phyloP scores from a whole-genome alignment of 371 early-diverging fungal species.

The Gilbertella persicaria region DNA sequence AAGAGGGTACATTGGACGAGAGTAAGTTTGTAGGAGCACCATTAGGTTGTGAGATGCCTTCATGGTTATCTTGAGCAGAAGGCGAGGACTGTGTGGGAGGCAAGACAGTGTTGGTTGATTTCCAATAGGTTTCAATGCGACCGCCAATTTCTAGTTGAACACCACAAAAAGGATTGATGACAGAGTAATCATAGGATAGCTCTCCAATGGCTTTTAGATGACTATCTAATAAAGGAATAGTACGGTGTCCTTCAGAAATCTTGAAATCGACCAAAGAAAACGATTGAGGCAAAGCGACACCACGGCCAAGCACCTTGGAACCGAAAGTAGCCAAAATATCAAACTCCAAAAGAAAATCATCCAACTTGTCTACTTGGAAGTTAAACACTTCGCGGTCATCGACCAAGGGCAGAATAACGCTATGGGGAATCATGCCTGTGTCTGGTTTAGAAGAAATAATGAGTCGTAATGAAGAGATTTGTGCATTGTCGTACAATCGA shows the following conservation, averaged over 20 bases:
- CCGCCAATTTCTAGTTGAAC: conserved; percentile 90
- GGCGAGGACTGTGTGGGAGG: conserved; percentile 15
- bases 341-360: conserved; percentile 83
- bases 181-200: conserved; percentile 76
- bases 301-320: conserved; percentile 89
- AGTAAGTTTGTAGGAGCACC: neutral
- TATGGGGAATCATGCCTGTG: conserved; percentile 86
- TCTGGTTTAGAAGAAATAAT: conserved; percentile 77
- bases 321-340: conserved; percentile 95
- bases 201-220: conserved; percentile 91
- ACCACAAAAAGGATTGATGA: conserved; percentile 87
- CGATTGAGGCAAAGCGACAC: conserved; percentile 74
- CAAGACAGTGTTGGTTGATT: conserved; percentile 75
- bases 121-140: conserved; percentile 96
- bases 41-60: no score
- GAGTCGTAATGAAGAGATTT: conserved; percentile 65
- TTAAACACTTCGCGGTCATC: conserved; percentile 78
- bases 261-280: conserved; percentile 52
- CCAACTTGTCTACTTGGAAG: conserved; percentile 80
- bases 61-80: no score
- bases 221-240: conserved; percentile 82
- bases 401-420: conserved; percentile 85
- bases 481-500: conserved; percentile 65
- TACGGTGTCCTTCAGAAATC: conserved; percentile 43
- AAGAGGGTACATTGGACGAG: conserved; percentile 63